Conservation (phyloP, 441 rosid species). For the Adansonia grandidieri region DNA sequence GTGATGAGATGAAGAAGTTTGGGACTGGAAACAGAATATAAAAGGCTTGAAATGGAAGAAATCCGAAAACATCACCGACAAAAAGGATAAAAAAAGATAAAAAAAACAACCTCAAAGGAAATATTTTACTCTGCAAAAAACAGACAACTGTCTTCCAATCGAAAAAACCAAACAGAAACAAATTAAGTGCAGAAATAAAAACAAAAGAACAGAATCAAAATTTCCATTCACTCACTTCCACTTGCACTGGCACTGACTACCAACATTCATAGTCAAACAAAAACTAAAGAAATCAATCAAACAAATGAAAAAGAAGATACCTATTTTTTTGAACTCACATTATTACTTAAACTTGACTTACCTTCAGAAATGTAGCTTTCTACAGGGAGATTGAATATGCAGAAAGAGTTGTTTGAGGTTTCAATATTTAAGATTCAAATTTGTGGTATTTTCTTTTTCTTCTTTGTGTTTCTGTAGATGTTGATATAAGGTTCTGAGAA, state of each 20-base stretch:
- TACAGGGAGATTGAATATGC: constrained; percentile 22
- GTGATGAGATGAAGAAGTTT: neutral
- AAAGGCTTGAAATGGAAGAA: constrained; percentile 22
- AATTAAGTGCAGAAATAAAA: neutral
- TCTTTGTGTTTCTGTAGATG: neutral
- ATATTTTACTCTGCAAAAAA: constrained; percentile 15
- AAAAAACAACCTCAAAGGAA: constrained; percentile 4
- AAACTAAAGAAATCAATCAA: constrained; percentile 13
- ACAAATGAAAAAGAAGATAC: neutral
- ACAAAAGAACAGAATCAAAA: neutral
- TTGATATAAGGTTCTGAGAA: neutral
- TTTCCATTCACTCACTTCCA: constrained; percentile 2
- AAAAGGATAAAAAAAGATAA: neutral
- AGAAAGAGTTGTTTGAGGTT: constrained; percentile 17
- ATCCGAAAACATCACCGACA: constrained; percentile 15
- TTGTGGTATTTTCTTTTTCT: neutral
- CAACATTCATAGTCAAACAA: neutral
- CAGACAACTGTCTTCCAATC: constrained; percentile 1
- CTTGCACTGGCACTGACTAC: neutral
- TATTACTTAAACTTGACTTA: constrained; percentile 28
- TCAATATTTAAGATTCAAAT: constrained; percentile 35
- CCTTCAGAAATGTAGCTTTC: constrained; percentile 44
- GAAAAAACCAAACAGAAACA: neutral
- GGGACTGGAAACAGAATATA: neutral
- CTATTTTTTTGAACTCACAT: neutral